phyloP scores from a whole-genome alignment of 805 yeast genomes.

The Candida xiaguanensis region DNA sequence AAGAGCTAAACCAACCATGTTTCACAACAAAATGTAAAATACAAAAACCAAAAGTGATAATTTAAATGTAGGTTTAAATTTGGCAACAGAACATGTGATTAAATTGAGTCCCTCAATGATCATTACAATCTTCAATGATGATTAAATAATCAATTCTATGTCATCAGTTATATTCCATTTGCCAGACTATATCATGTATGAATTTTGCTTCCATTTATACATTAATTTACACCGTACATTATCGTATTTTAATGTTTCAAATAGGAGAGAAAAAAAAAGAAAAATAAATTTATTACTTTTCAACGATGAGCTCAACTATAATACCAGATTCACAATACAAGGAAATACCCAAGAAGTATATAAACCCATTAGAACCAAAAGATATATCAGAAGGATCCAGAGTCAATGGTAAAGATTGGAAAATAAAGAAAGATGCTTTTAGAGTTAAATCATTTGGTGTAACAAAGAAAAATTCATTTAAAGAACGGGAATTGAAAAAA shows the following conservation, averaged over 20 bases:
- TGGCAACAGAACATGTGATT: too few relatives aligned
- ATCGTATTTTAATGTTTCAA: background rate
- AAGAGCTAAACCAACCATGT: too few relatives aligned
- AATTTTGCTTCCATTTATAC: too few relatives aligned
- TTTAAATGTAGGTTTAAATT: too few relatives aligned
- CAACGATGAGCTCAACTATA: slow-evolving; percentile 31
- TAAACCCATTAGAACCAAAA: slow-evolving; percentile 30
- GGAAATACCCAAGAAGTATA: slow-evolving; percentile 33
- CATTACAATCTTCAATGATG: too few relatives aligned
- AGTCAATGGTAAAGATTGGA: slow-evolving; percentile 73
- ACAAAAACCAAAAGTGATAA: too few relatives aligned
- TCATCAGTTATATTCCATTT: too few relatives aligned
- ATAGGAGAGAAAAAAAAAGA: background rate
- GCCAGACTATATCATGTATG: too few relatives aligned
- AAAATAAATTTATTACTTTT: background rate
- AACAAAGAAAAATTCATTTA: slow-evolving; percentile 50
- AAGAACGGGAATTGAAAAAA: slow-evolving; percentile 61
- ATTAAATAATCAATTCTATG: too few relatives aligned
- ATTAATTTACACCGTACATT: too few relatives aligned
- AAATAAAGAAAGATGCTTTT: slow-evolving; percentile 62
- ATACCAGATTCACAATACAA: slow-evolving; percentile 22
- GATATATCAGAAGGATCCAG: slow-evolving; percentile 45
- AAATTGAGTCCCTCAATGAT: too few relatives aligned
- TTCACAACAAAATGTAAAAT: too few relatives aligned
- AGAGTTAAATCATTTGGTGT: slow-evolving; percentile 63